Evolutionary conservation across 2,329 filamentous ascomycete genomes (phyloP), one percentile per base, ranked within the genome.

Genomic region (Aspergillus sclerotialis): DNA sequence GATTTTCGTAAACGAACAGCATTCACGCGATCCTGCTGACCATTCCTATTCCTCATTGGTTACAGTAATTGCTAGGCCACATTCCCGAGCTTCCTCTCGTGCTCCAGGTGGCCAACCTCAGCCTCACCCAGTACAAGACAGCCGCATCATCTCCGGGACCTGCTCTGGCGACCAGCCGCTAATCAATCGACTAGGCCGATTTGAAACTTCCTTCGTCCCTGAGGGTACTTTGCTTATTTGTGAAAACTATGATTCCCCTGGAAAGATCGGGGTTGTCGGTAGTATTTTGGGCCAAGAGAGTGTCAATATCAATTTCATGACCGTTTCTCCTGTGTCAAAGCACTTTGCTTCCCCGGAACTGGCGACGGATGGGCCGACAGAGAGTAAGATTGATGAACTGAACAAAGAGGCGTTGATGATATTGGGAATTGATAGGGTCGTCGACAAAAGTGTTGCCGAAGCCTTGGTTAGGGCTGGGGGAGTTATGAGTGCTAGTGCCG

Each of bases 301-400:
- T 0, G 78, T 92, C 33, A 92, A 92, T 51, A 86, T 90, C 56
- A 75, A 74, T 29, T 88, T 81, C 54, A 92, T 90, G 85, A 80
- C 76, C 52, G 84, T 89, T 1, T 72, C 73, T 30, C 72, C 73
- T 7, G 50, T 50, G 2, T 58, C 51, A 2, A 42, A 41, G 6
- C 48, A 50, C 17, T 35, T 38, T 7, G 42, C 37, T 16, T 23
- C 19, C 19, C 7, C 6, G 6, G 50, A 46, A 39, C 43, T 32
- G 39, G 44, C 47, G 33, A 12, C 9, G 10, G 26, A 28, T 28
- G 26, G 26, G 4, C 26, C 12, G 19, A 23, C 19, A 7, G 19
- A 23, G 10, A 6, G 7, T 10, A 23, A 23, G 19, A 6, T 40
- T 19, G 37, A 53, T 17, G 62, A 57, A 17, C 37, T 27, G 55